These are phyloP conservation scores for Flaveria trinervia DNA, from an alignment of 129 eudicot genomes.

Conservation along the genomic window DNA sequence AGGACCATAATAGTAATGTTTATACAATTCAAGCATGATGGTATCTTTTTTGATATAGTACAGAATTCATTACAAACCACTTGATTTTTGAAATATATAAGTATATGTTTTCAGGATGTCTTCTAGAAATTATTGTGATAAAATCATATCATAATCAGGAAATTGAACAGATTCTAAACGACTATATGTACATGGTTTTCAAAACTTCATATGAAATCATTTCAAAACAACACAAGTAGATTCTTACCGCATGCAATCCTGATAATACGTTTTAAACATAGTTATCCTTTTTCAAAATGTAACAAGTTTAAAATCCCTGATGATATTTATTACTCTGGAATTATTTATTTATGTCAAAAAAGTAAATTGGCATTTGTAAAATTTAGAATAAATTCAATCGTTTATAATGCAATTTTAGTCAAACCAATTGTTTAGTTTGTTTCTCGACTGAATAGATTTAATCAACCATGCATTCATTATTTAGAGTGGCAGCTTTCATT, in stretches of 20 bases:
- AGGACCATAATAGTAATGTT: background rate
- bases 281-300: no score
- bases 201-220: no score
- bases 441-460: background rate
- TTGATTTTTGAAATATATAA: no score
- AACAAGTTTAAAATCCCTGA: background rate
- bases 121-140: background rate
- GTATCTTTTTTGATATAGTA: background rate
- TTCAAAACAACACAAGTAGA: no score
- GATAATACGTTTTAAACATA: no score
- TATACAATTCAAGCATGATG: background rate
- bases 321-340: background rate
- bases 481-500: background rate
- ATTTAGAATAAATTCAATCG: background rate
- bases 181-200: no score
- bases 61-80: no score
- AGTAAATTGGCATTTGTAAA: background rate
- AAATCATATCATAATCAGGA: no score
- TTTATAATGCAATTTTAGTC: background rate
- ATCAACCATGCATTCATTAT: conserved; percentile 15
- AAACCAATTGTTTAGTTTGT: background rate
- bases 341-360: background rate
- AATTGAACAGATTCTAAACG: no score
- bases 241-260: no score
- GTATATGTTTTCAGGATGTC: background rate